These are phyloP conservation scores for Stipa capillata DNA, from an alignment of 176 grass and related monocot genomes.

Conservation along the genomic window DNA sequence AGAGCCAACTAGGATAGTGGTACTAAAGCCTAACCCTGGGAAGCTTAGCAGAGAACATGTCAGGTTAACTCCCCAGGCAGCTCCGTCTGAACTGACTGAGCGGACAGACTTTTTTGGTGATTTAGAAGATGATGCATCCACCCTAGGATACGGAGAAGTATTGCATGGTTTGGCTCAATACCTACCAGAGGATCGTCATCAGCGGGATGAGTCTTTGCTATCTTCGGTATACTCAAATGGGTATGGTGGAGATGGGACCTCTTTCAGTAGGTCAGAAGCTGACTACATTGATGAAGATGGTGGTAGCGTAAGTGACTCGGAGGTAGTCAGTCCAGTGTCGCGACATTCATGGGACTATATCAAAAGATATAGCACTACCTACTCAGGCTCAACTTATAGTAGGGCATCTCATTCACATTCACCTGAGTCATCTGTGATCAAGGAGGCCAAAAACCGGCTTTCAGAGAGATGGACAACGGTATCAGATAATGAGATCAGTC, in stretches of 20 bases:
- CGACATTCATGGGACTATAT: constrained; percentile 63
- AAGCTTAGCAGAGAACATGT: constrained; percentile 38
- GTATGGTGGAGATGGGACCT: constrained; percentile 83
- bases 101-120: constrained; percentile 7
- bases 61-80: constrained; percentile 16
- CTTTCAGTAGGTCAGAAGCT: constrained; percentile 71
- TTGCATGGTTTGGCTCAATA: background rate
- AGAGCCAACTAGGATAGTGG: constrained; percentile 77
- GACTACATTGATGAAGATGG: constrained; percentile 70
- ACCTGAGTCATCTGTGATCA: constrained; percentile 77
- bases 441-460: constrained; percentile 76
- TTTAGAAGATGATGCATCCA: constrained; percentile 29
- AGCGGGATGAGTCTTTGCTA: constrained; percentile 75
- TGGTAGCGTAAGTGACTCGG: constrained; percentile 50
- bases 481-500: constrained; percentile 44
- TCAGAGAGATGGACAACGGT: constrained; percentile 81
- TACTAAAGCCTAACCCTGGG: constrained; percentile 69
- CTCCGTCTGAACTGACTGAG: constrained; percentile 13
- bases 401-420: constrained; percentile 49
- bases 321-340: constrained; percentile 53
- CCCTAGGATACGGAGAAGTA: constrained; percentile 1
- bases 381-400: constrained; percentile 54
- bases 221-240: constrained; percentile 92
- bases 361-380: constrained; percentile 54
- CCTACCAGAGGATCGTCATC: constrained; percentile 28